Conservation (phyloP, 1,139 yeast genomes). For the Blastobotrys aristatus region DNA sequence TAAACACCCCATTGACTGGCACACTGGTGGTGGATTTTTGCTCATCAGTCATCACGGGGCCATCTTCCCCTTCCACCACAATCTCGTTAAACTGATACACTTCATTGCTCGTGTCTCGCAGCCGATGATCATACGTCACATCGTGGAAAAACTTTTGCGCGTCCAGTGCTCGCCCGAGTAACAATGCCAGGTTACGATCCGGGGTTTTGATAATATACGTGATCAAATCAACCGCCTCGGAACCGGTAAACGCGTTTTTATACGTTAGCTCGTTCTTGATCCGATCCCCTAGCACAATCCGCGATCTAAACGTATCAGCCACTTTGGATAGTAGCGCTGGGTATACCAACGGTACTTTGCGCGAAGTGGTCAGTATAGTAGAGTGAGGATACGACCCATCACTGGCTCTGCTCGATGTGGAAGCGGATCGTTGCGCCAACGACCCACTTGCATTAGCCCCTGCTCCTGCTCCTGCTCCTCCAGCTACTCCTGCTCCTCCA, state of each 20-base stretch:
- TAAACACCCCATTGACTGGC: conserved; percentile 81
- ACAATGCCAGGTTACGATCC: conserved; percentile 82
- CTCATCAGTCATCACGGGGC: conserved; percentile 6
- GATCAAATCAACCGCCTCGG: conserved; percentile 86
- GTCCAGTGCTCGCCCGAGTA: conserved; percentile 87
- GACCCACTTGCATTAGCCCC: background rate
- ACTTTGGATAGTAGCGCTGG: conserved; percentile 88
- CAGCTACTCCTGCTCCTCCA: background rate
- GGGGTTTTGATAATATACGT: conserved; percentile 82
- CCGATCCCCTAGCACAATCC: conserved; percentile 67
- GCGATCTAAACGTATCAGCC: conserved; percentile 70
- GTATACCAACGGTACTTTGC: conserved; percentile 63
- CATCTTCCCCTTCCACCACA: conserved; percentile 24
- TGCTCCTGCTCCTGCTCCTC: too few species aligned
- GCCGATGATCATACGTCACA: conserved; percentile 88
- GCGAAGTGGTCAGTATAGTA: conserved; percentile 42
- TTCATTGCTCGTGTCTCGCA: conserved; percentile 82
- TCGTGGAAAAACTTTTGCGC: conserved; percentile 94
- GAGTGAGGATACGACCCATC: conserved; percentile 27
- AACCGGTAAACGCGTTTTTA: conserved; percentile 91
- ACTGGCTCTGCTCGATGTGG: conserved; percentile 23
- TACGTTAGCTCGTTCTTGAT: conserved; percentile 93
- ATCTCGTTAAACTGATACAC: conserved; percentile 80
- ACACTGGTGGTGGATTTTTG: conserved; percentile 9
- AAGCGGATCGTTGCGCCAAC: conserved; percentile 21